Evolutionary conservation across 352 stramenopile species (phyloP).

Genomic region (Phytophthora tubulina): DNA sequence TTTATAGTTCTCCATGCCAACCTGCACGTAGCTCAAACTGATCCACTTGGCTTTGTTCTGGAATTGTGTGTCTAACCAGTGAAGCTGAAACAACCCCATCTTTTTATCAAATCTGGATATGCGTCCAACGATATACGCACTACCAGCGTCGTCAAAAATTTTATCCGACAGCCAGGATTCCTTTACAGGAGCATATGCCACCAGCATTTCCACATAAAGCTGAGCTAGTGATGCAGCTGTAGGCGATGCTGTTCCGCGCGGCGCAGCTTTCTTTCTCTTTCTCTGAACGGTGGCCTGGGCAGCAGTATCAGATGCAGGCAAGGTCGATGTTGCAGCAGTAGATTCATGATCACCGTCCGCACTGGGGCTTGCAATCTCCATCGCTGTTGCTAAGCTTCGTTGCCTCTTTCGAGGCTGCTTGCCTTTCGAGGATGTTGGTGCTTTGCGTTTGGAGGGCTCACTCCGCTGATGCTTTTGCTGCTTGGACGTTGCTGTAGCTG

Average conservation of each 20-base stretch:
- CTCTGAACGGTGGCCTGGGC: too few species aligned
- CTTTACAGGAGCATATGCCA: constrained; percentile 16
- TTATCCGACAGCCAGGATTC: constrained; percentile 18
- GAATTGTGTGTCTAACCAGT: constrained; percentile 30
- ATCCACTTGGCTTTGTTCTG: constrained; percentile 12
- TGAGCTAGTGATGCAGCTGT: neutral
- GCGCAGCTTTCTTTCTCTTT: neutral
- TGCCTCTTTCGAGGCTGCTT: neutral
- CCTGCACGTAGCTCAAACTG: constrained; percentile 4
- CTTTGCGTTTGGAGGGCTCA: too few species aligned
- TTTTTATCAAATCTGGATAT: constrained; percentile 22
- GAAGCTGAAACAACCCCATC: constrained; percentile 18
- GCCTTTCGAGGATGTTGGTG: too few species aligned
- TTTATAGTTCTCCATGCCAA: constrained; percentile 24
- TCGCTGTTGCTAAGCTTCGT: neutral
- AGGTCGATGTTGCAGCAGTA: neutral
- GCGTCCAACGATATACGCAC: constrained; percentile 20
- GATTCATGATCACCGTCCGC: neutral
- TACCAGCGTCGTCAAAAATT: constrained; percentile 12
- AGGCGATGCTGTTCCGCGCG: neutral
- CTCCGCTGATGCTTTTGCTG: too few species aligned
- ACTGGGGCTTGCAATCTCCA: neutral
- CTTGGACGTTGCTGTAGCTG: too few species aligned
- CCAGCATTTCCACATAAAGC: constrained; percentile 15
- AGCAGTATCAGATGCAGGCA: too few species aligned